Evolutionary conservation across 495 filamentous ascomycete species (phyloP).

Genomic region (Cairneyella variabilis): DNA sequence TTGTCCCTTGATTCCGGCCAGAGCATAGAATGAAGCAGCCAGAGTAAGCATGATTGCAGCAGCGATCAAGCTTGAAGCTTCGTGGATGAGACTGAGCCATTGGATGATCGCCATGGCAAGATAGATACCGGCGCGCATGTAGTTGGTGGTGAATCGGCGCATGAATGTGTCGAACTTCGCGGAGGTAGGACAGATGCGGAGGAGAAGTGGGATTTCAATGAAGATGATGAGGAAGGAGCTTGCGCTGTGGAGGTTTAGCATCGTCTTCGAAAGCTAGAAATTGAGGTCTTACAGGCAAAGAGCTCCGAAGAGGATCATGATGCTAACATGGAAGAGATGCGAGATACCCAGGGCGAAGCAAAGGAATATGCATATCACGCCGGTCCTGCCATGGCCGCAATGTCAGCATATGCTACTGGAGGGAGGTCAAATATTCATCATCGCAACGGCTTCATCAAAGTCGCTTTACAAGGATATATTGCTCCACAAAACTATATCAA

Average conservation of each 20-base stretch:
- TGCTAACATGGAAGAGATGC: conserved; percentile 65
- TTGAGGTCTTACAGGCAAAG: conserved; percentile 72
- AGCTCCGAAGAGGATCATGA: conserved; percentile 76
- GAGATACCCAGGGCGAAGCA: conserved; percentile 94
- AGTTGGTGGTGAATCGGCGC: conserved; percentile 89
- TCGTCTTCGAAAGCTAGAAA: background rate
- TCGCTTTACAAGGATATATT: background rate
- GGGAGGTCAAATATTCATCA: background rate
- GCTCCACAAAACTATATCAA: too few relatives aligned
- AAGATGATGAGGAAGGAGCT: conserved; percentile 88
- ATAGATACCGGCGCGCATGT: conserved; percentile 95
- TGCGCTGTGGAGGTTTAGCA: conserved; percentile 46
- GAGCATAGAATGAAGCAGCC: conserved; percentile 74
- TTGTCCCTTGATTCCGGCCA: conserved; percentile 86
- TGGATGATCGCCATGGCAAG: conserved; percentile 73
- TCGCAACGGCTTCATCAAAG: background rate
- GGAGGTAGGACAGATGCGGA: conserved; percentile 97
- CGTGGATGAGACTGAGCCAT: conserved; percentile 67
- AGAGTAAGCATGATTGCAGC: conserved; percentile 78
- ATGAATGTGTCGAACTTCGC: conserved; percentile 84
- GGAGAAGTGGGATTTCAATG: conserved; percentile 91
- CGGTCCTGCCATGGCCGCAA: conserved; percentile 61
- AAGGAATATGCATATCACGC: conserved; percentile 88
- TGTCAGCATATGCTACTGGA: conserved; percentile 7
- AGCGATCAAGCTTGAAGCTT: conserved; percentile 71